Percentiles rank a stretch among this genome's conserved stretches.
These are phyloP conservation scores for Phialocephala subalpina DNA, from an alignment of 2,329 filamentous ascomycete genomes.

Conservation along the genomic window DNA sequence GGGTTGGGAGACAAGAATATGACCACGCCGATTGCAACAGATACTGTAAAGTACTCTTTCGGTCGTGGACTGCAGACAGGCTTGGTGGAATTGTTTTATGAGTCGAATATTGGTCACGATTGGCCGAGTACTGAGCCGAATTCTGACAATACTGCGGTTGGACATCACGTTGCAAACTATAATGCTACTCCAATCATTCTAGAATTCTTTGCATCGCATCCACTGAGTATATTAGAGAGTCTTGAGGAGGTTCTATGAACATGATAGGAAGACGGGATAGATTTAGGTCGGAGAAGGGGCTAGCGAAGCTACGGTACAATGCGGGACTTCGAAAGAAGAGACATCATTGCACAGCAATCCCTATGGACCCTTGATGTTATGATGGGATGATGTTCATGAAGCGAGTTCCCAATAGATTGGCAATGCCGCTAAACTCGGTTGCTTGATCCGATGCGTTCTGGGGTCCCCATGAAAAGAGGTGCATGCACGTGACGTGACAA, in stretches of 20 bases:
- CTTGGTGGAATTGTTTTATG: conserved; percentile 23
- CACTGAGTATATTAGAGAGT: conserved; percentile 18
- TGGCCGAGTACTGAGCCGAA: conserved; percentile 28
- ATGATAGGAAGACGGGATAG: neutral
- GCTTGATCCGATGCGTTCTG: no score
- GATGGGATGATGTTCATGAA: no score
- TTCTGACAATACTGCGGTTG: conserved; percentile 16
- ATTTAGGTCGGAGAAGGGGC: neutral
- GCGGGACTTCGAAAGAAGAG: no score
- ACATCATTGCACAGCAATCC: no score
- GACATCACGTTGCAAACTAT: conserved; percentile 15
- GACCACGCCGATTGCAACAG: conserved; percentile 1
- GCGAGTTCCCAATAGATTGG: no score
- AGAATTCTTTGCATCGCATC: conserved; percentile 21
- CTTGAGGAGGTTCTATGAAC: conserved; percentile 9
- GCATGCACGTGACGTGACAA: no score
- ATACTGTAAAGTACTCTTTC: conserved; percentile 20
- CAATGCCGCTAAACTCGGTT: no score
- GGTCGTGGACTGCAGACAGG: conserved; percentile 17
- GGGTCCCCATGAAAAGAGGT: no score
- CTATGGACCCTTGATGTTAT: no score
- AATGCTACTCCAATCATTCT: conserved; percentile 27
- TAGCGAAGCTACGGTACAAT: neutral
- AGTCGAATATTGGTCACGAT: conserved; percentile 21
- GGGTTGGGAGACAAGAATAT: conserved; percentile 13